Evolutionary conservation across 768 basidiomycete species (phyloP).

Genomic region (Kwoniella dejecticola): DNA sequence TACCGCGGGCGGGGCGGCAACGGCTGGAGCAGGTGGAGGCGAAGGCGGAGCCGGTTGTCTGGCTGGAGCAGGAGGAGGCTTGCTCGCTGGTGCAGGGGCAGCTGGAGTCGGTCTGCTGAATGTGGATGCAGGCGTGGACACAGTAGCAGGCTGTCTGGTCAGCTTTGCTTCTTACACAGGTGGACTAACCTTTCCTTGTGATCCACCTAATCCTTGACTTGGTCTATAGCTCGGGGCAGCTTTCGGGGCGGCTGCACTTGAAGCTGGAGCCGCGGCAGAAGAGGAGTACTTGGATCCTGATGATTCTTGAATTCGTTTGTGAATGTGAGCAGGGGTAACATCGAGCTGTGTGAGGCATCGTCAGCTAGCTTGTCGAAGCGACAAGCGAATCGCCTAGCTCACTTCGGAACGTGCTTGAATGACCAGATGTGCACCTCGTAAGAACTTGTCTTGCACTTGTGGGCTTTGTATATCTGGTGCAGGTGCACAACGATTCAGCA

Average conservation of each 20-base stretch:
- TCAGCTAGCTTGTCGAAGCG: slow-evolving; percentile 1
- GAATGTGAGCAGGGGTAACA: slow-evolving; percentile 75
- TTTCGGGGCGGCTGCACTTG: slow-evolving; percentile 61
- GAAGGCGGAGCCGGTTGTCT: slow-evolving; percentile 36
- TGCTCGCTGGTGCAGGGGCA: slow-evolving; percentile 26
- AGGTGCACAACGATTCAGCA: not conserved
- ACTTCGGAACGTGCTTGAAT: slow-evolving; percentile 51
- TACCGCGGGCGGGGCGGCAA: slow-evolving; percentile 27
- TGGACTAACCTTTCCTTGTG: slow-evolving; percentile 47
- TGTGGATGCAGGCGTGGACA: slow-evolving; percentile 40
- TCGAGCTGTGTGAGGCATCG: slow-evolving; percentile 63
- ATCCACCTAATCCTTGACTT: slow-evolving; percentile 44
- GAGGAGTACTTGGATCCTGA: slow-evolving; percentile 88
- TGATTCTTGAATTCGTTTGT: slow-evolving; percentile 81
- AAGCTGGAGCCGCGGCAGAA: slow-evolving; percentile 61
- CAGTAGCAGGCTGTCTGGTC: slow-evolving; percentile 52
- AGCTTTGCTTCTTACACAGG: not conserved
- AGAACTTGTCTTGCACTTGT: slow-evolving; percentile 70
- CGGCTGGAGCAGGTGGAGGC: slow-evolving; percentile 33
- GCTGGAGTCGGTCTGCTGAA: slow-evolving; percentile 59
- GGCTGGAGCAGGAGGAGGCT: slow-evolving; percentile 35
- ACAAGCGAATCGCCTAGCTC: slow-evolving; percentile 5
- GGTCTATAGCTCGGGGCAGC: slow-evolving; percentile 69
- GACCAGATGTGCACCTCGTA: slow-evolving; percentile 65
- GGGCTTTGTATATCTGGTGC: slow-evolving; percentile 70